Evolutionary conservation across 441 rosid species (phyloP).

Genomic region (Eutrema salsugineum): DNA sequence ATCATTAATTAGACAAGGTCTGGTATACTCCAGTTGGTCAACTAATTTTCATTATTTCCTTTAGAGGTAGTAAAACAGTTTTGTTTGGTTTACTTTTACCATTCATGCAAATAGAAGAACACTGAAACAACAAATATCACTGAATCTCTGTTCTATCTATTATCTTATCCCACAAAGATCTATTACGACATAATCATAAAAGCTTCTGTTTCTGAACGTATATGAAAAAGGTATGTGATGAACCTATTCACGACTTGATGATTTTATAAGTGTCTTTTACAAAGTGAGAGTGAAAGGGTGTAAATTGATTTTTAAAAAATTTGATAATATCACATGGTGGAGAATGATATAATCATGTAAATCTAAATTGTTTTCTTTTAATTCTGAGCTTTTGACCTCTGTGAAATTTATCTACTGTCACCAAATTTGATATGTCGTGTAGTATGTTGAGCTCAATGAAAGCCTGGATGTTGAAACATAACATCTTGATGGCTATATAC

Average conservation of each 20-base stretch:
- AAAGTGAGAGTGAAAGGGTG: neutral
- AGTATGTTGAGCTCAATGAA: neutral
- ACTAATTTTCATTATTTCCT: neutral
- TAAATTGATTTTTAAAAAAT: neutral
- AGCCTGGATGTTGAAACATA: conserved; percentile 31
- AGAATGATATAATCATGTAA: neutral
- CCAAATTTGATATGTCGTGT: neutral
- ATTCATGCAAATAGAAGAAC: neutral
- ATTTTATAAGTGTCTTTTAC: no score
- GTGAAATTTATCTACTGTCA: neutral
- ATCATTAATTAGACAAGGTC: neutral
- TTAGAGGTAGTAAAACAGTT: neutral
- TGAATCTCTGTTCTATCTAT: neutral
- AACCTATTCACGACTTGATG: no score
- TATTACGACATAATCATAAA: neutral
- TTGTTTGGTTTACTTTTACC: neutral
- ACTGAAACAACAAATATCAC: neutral
- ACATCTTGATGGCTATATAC: conserved; percentile 34
- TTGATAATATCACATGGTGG: no score
- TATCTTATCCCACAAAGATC: neutral
- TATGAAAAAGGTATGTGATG: neutral
- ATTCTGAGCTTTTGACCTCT: neutral
- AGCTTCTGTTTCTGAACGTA: neutral
- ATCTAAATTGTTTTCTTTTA: no score
- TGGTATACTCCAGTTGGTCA: neutral